Evolutionary conservation across 2,329 filamentous ascomycete species (phyloP).

Genomic region (Dryadomyces sulphureus): DNA sequence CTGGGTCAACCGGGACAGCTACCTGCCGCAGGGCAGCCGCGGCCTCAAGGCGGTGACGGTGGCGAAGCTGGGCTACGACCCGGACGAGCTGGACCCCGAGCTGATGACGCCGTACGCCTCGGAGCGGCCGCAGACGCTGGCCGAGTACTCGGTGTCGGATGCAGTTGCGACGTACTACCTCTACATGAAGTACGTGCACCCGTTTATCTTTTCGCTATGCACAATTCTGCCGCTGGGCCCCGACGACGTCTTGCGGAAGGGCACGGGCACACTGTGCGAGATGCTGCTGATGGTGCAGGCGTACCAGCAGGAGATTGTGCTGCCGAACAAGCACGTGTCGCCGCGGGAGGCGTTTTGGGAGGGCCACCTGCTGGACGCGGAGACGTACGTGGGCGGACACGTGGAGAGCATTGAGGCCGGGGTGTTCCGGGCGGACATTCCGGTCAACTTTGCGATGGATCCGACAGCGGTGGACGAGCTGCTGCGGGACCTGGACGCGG

Average conservation of each 20-base stretch:
- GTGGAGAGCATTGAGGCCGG: constrained; percentile 98
- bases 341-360: constrained; percentile 93
- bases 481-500: constrained; percentile 70
- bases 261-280: constrained; percentile 95
- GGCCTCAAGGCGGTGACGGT: constrained; percentile 96
- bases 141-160: constrained; percentile 97
- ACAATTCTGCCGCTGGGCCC: constrained; percentile 89
- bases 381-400: constrained; percentile 96
- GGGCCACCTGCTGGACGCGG: constrained; percentile 86
- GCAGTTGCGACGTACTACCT: constrained; percentile 97
- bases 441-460: constrained; percentile 87
- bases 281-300: constrained; percentile 99
- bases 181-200: constrained; percentile 99
- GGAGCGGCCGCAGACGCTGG: constrained; percentile 83
- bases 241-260: constrained; percentile 86
- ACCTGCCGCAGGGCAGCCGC: constrained; percentile 90
- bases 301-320: constrained; percentile 76
- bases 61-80: constrained; percentile 94
- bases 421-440: constrained; percentile 91
- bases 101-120: constrained; percentile 87
- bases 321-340: constrained; percentile 91
- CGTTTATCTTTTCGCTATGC: constrained; percentile 96
- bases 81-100: constrained; percentile 93
- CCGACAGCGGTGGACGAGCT: constrained; percentile 80
- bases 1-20: constrained; percentile 98